These are phyloP conservation scores for Leccinum olivaceopallidum DNA, from an alignment of 768 basidiomycete genomes.

Conservation along the genomic window DNA sequence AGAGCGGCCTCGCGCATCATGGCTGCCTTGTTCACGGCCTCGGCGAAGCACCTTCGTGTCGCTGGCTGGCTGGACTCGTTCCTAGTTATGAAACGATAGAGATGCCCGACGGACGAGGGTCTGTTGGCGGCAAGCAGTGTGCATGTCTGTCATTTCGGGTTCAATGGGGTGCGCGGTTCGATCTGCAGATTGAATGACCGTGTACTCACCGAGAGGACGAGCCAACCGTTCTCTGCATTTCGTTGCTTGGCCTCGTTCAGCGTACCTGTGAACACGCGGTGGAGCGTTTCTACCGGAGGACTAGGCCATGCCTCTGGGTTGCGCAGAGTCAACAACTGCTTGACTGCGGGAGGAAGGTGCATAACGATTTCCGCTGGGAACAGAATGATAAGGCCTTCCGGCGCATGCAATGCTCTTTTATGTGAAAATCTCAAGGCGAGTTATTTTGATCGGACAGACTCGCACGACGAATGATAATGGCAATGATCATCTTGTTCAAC, in stretches of 20 bases:
- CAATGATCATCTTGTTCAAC: conserved; percentile 23
- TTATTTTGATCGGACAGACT: neutral
- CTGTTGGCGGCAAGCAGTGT: conserved; percentile 81
- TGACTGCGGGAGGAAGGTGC: conserved; percentile 63
- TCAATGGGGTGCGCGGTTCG: conserved; percentile 25
- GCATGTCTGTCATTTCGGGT: conserved; percentile 61
- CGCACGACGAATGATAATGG: neutral
- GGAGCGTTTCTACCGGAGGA: conserved; percentile 55
- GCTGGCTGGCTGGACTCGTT: conserved; percentile 39
- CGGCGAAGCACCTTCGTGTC: conserved; percentile 47
- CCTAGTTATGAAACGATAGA: conserved; percentile 78
- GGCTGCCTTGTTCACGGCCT: conserved; percentile 71
- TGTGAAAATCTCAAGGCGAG: neutral
- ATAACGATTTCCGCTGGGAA: conserved; percentile 33
- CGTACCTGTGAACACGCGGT: conserved; percentile 59
- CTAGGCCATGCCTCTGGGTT: conserved; percentile 59
- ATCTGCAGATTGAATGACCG: conserved; percentile 11
- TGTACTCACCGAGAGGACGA: conserved; percentile 67
- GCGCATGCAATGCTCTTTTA: conserved; percentile 7
- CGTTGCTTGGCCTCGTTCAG: conserved; percentile 61
- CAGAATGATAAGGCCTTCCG: neutral
- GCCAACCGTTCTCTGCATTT: conserved; percentile 76
- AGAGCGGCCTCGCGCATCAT: conserved; percentile 87
- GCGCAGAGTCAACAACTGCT: conserved; percentile 69
- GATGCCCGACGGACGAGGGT: conserved; percentile 73